These are phyloP conservation scores for Pelargonium australe DNA, from an alignment of 441 rosid species.

Conservation along the genomic window DNA sequence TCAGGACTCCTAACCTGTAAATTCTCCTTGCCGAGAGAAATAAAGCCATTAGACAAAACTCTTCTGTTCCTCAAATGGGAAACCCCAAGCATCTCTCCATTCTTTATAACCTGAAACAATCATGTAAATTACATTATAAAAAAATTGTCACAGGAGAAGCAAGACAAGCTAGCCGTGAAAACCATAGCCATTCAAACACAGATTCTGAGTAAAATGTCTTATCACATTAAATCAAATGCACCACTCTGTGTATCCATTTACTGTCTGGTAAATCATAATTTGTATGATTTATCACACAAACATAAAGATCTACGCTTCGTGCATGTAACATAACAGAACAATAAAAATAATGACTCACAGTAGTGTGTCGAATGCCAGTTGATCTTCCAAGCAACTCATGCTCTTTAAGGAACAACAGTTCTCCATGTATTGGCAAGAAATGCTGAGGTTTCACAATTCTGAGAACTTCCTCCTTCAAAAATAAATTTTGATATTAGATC, in stretches of 20 bases:
- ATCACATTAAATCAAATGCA: not conserved
- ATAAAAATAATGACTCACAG: constrained; percentile 48
- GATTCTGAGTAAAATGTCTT: not conserved
- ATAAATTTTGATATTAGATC: constrained; percentile 9
- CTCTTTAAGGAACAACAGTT: constrained; percentile 91
- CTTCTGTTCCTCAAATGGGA: constrained; percentile 90
- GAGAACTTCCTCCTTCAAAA: constrained; percentile 88
- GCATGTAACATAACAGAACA: not conserved
- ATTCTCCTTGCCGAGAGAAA: constrained; percentile 87
- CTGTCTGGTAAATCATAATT: not conserved
- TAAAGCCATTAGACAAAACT: constrained; percentile 88
- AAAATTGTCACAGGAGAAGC: not conserved
- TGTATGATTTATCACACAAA: not conserved
- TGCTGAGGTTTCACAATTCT: constrained; percentile 90
- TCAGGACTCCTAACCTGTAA: constrained; percentile 55
- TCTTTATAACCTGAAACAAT: constrained; percentile 76
- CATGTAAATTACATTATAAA: constrained; percentile 6
- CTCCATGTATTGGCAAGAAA: constrained; percentile 95
- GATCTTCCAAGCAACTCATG: constrained; percentile 91
- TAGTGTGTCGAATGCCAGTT: constrained; percentile 82
- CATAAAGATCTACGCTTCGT: not conserved
- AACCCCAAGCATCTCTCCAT: constrained; percentile 99
- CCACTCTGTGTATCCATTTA: not conserved
- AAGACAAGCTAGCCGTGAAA: not conserved
- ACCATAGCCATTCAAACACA: not conserved